phyloP scores from a whole-genome alignment of 345 rosid genomes.

The Boechera divaricarpa region DNA sequence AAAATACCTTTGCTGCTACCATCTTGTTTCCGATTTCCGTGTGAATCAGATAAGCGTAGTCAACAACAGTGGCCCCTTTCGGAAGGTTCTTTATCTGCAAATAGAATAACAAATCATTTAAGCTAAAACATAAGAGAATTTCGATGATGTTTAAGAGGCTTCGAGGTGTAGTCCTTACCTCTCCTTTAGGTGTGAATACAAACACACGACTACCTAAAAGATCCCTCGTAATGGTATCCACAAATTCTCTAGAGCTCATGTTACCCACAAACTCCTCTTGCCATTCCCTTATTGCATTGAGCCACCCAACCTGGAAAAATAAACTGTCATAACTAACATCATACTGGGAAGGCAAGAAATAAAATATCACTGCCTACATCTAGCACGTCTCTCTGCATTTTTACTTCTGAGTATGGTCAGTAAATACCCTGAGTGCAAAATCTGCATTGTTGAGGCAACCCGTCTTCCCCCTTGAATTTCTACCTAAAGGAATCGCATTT shows the following conservation, averaged over 20 bases:
- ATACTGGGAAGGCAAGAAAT: conserved; percentile 17
- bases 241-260: conserved; percentile 99
- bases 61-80: conserved; percentile 91
- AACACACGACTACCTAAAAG: conserved; percentile 94
- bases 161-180: conserved; percentile 49
- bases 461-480: conserved; percentile 77
- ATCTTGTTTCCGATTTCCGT: conserved; percentile 97
- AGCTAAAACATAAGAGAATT: conserved; percentile 16
- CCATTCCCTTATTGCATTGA: conserved; percentile 99
- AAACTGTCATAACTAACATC: conserved; percentile 44
- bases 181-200: conserved; percentile 91
- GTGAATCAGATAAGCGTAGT: conserved; percentile 97
- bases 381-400: conserved; percentile 25
- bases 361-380: conserved; percentile 22
- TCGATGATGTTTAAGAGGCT: conserved; percentile 27
- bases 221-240: conserved; percentile 89
- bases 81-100: conserved; percentile 92
- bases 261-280: conserved; percentile 99
- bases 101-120: conserved; percentile 19
- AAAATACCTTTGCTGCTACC: conserved; percentile 93
- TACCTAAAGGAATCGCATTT: conserved; percentile 64
- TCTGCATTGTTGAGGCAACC: conserved; percentile 90
- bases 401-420: conserved; percentile 21
- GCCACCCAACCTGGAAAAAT: conserved; percentile 84
- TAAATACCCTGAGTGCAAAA: conserved; percentile 87